Conservation (phyloP, 345 rosid species). For the Eucalyptus caleyi region DNA sequence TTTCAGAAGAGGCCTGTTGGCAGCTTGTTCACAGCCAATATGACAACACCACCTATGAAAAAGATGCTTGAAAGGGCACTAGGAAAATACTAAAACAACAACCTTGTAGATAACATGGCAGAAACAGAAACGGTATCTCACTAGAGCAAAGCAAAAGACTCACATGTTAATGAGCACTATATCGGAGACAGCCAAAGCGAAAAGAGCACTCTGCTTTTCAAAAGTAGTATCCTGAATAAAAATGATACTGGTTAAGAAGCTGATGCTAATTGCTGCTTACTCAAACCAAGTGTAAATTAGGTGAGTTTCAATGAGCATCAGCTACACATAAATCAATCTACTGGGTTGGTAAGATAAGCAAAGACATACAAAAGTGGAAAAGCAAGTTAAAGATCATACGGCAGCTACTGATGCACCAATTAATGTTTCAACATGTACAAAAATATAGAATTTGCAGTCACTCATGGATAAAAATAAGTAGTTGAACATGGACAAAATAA, state of each 20-base stretch:
- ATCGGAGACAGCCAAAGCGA: constrained; percentile 96
- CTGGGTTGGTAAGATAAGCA: neutral
- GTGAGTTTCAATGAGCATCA: neutral
- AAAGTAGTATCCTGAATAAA: constrained; percentile 70
- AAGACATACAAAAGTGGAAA: neutral
- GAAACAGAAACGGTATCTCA: neutral
- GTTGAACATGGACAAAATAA: neutral
- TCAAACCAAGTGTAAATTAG: neutral
- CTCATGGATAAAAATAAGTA: neutral
- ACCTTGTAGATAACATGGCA: neutral
- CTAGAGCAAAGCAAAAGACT: constrained; percentile 1
- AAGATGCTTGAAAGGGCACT: neutral
- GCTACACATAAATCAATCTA: neutral
- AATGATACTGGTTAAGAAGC: neutral
- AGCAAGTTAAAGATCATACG: neutral
- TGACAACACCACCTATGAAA: constrained; percentile 2
- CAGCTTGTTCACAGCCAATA: constrained; percentile 99
- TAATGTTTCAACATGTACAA: neutral
- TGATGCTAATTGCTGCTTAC: neutral
- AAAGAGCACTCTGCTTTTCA: constrained; percentile 96
- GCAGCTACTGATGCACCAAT: neutral
- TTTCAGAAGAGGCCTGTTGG: constrained; percentile 90
- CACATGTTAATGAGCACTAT: constrained; percentile 94
- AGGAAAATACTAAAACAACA: neutral
- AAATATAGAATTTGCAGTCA: neutral